phyloP scores from a whole-genome alignment of 2,329 filamentous ascomycete genomes.

The Meredithiella fracta region DNA sequence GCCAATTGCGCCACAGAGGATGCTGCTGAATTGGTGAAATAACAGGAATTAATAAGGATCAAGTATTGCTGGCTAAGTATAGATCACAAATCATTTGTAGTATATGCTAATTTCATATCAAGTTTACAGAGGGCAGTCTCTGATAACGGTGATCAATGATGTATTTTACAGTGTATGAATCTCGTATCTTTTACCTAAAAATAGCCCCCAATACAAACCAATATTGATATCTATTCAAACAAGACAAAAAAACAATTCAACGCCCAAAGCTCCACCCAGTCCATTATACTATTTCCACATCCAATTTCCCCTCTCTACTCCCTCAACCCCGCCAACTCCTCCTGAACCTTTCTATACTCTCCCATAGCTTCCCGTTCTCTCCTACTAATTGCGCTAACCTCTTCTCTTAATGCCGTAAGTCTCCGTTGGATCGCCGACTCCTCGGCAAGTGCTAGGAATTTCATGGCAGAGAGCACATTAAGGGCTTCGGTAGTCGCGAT shows the following conservation, averaged over 20 bases:
- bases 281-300: not conserved
- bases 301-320: not conserved
- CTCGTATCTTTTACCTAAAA: not conserved
- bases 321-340: constrained; percentile 54
- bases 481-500: constrained; percentile 58
- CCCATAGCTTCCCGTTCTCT: constrained; percentile 87
- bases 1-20: constrained; percentile 32
- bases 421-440: constrained; percentile 57
- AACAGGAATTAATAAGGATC: not conserved
- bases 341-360: constrained; percentile 56
- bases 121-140: too few relatives aligned
- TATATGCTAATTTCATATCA: too few relatives aligned
- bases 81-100: too few relatives aligned
- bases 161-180: constrained; percentile 1
- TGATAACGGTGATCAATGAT: not conserved
- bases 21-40: not conserved
- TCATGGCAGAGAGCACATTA: constrained; percentile 56
- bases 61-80: too few relatives aligned
- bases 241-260: not conserved
- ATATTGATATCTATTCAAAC: not conserved
- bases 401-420: constrained; percentile 60
- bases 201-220: not conserved
- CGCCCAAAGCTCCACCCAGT: not conserved
- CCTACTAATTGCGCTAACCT: constrained; percentile 63
- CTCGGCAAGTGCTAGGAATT: constrained; percentile 62